These are phyloP conservation scores for Aureobasidium sp. DNA, from an alignment of 2,329 filamentous ascomycete species.

Conservation along the genomic window DNA sequence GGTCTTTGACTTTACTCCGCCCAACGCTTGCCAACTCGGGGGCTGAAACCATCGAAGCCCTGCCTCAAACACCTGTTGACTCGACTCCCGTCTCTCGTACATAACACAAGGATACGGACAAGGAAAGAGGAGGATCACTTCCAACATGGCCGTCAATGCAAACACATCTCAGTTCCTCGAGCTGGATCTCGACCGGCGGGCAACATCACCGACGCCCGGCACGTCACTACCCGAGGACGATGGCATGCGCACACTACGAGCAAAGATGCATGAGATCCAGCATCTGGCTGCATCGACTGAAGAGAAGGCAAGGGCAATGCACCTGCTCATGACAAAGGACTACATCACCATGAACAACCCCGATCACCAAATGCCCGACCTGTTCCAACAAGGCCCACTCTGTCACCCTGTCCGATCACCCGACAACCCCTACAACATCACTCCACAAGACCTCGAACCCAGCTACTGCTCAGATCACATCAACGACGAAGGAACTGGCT, in stretches of 20 bases:
- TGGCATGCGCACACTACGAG: slow-evolving; percentile 40
- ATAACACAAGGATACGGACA: background rate
- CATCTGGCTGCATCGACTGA: slow-evolving; percentile 35
- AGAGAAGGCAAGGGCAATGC: slow-evolving; percentile 42
- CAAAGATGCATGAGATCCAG: slow-evolving; percentile 40
- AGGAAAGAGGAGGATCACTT: background rate
- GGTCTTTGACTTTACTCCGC: background rate
- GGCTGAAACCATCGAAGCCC: background rate
- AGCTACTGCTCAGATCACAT: slow-evolving; percentile 30
- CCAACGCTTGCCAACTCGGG: background rate
- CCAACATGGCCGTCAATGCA: background rate
- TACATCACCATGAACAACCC: slow-evolving; percentile 24
- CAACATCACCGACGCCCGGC: background rate
- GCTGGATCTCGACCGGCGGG: background rate
- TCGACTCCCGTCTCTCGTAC: background rate
- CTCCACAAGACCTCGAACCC: slow-evolving; percentile 24
- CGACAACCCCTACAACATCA: slow-evolving; percentile 28
- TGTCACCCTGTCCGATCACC: background rate
- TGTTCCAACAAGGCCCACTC: background rate
- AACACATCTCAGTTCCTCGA: background rate
- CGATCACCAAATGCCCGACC: background rate
- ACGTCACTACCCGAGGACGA: slow-evolving; percentile 38
- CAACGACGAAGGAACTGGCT: slow-evolving; percentile 39
- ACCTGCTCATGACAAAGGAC: slow-evolving; percentile 41
- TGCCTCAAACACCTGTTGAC: slow-evolving; percentile 1